phyloP scores from a whole-genome alignment of 2,329 filamentous ascomycete genomes.

The Alternaria novae-zelandiae region DNA sequence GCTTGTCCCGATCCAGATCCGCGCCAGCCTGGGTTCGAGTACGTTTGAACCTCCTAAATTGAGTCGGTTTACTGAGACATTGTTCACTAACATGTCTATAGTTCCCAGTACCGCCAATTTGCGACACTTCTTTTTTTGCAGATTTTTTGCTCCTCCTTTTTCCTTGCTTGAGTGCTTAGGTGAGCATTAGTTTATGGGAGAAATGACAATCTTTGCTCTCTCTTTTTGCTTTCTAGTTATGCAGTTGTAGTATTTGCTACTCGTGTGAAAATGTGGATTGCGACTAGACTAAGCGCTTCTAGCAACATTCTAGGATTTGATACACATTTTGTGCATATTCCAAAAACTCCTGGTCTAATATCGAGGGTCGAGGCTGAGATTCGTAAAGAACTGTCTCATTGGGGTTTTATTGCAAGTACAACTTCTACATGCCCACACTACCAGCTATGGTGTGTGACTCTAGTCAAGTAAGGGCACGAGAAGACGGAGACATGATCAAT shows the following conservation, averaged over 20 bases:
- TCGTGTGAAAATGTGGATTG: not conserved
- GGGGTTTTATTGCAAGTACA: not conserved
- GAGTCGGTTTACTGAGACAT: constrained; percentile 18
- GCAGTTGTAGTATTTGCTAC: not conserved
- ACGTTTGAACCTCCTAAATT: constrained; percentile 6
- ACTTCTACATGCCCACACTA: too few species aligned
- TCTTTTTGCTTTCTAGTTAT: not conserved
- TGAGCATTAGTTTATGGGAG: too few species aligned
- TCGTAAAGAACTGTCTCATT: not conserved
- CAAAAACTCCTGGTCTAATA: not conserved
- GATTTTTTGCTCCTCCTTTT: not conserved
- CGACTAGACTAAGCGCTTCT: not conserved
- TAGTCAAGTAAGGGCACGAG: not conserved
- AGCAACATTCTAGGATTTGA: not conserved
- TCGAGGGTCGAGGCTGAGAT: not conserved
- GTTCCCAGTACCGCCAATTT: constrained; percentile 37
- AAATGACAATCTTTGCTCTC: too few species aligned
- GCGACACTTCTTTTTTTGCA: constrained; percentile 22
- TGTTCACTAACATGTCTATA: constrained; percentile 18
- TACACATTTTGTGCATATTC: not conserved
- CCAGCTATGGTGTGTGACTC: not conserved
- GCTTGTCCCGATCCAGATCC: constrained; percentile 27
- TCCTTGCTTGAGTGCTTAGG: not conserved
- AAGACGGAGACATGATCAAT: not conserved
- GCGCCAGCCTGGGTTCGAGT: constrained; percentile 40